Base-by-base conservation (phyloP, 1,284 basidiomycete species). In the Ceratobasidium sp. region DNA sequence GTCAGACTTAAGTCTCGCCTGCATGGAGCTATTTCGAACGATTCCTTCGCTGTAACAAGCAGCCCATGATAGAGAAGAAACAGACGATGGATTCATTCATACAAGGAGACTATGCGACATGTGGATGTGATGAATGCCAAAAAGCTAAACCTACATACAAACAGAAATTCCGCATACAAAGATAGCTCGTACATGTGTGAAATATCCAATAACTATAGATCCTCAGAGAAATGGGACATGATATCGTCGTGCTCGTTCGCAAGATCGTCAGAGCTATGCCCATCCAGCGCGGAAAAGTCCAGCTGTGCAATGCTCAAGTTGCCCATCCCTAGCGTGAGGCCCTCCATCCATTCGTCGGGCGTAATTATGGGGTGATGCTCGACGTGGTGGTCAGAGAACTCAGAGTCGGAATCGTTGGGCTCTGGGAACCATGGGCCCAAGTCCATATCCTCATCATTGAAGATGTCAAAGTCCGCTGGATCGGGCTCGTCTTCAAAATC, bases 281-380 rank as follows among this genome's bases (percentile, higher is more conserved):
- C 66, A 21, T 70, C 66, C 32, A 70, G 21, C 21, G 21, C 52
- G 1, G 66, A 70, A 47, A 70, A 54, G 47, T 70, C 66, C 28
- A 70, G 66, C 43, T 70, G 54, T 16, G 38, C 44, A 18, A 70
- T 43, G 21, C 54, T 18, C 41, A 70, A 41, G 43, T 58, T 58
- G 21, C 52, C 55, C 35, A 70, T 52, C 23, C 66, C 66, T 30
- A 58, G 32, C n/a, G 54, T 58, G 16, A 70, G 18, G 16, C 54
- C 52, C 38, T 70, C 43, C 66, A 70, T 70, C 66, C 66, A 70
- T 7, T 70, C 66, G 9, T 70, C 64, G 7, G 64, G 52, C 43
- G 66, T 32, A 28, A 16, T 26, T 18, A 43, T 4, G 11, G n/a
- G 43, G 43, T 28, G 66, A 23, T 58, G 14, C 21, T 46, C 66